Conservation (phyloP, 441 rosid genomes). For the Francoa sonchifolia region DNA sequence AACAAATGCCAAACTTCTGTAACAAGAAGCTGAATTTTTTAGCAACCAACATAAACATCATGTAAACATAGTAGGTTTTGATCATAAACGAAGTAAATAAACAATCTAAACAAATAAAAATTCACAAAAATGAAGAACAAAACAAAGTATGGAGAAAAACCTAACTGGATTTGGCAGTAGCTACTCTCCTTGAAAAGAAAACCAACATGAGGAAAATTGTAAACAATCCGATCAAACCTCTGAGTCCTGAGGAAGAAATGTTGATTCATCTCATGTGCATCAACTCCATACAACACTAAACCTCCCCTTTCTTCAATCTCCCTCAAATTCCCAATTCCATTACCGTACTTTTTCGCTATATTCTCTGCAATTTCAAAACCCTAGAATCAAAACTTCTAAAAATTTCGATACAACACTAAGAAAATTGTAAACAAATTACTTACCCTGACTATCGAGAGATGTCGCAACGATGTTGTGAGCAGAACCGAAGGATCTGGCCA, state of each 20-base stretch:
- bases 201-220: slow-evolving; percentile 31
- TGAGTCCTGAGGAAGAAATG: slow-evolving; percentile 21
- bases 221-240: slow-evolving; percentile 24
- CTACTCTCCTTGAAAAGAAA: slow-evolving; percentile 21
- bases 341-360: slow-evolving; percentile 16
- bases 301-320: slow-evolving; percentile 23
- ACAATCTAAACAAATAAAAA: too few relatives aligned
- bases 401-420: not conserved
- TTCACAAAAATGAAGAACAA: not conserved
- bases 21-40: too few relatives aligned
- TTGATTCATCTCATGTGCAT: slow-evolving; percentile 24
- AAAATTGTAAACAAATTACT: not conserved
- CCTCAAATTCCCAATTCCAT: slow-evolving; percentile 17
- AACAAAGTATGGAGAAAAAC: not conserved
- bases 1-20: too few relatives aligned
- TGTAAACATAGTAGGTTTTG: too few relatives aligned
- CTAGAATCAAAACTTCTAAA: not conserved
- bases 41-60: too few relatives aligned
- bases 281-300: slow-evolving; percentile 20
- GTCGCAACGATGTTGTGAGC: slow-evolving; percentile 28
- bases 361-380: slow-evolving; percentile 6
- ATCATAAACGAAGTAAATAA: too few relatives aligned
- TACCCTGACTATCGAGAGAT: slow-evolving; percentile 16
- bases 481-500: slow-evolving; percentile 25
- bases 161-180: slow-evolving; percentile 25